phyloP scores from a whole-genome alignment of 306 rosid genomes.

The Canavalia gladiata region DNA sequence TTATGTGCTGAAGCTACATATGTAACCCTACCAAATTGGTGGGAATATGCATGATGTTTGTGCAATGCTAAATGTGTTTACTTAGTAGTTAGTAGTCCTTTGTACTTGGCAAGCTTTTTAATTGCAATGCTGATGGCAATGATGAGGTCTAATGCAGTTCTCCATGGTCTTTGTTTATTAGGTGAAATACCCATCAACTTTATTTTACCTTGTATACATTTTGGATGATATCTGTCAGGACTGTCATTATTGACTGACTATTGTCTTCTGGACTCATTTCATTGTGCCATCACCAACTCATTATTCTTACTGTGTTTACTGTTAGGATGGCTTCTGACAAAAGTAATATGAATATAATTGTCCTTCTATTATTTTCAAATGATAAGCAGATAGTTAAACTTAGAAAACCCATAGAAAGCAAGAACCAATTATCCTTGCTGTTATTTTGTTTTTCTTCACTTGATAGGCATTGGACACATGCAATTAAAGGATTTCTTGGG shows the following conservation, averaged over 20 bases:
- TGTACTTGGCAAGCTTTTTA: neutral
- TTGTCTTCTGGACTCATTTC: constrained; percentile 3
- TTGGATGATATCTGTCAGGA: neutral
- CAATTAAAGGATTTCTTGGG: neutral
- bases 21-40: neutral
- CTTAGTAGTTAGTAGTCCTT: constrained; percentile 1
- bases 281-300: neutral
- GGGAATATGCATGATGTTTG: constrained; percentile 3
- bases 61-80: neutral
- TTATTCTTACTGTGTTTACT: neutral
- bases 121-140: neutral
- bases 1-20: neutral
- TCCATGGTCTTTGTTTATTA: neutral
- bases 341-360: neutral
- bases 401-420: neutral
- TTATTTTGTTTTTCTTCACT: neutral
- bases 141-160: neutral
- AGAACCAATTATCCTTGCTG: neutral
- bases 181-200: neutral
- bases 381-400: neutral
- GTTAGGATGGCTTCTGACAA: neutral
- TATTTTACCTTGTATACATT: constrained; percentile 2
- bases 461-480: neutral
- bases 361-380: constrained; percentile 11
- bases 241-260: neutral